Evolutionary conservation across 306 rosid genomes (phyloP).

Genomic region (Abrus pulchellus): DNA sequence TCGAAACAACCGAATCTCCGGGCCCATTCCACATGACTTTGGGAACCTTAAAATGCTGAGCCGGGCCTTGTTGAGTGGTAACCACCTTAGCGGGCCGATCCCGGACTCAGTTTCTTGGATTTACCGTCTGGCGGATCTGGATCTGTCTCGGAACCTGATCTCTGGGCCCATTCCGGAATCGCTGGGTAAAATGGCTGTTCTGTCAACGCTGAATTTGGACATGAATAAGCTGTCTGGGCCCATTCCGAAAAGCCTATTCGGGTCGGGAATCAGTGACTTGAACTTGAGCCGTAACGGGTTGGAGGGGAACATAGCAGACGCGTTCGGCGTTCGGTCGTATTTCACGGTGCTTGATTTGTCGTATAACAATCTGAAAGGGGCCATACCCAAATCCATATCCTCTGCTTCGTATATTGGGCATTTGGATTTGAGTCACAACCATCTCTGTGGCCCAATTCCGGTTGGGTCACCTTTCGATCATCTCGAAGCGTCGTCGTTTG

Average conservation of each 20-base stretch:
- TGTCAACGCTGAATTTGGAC: constrained; percentile 76
- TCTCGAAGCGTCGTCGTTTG: constrained; percentile 86
- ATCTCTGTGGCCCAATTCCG: constrained; percentile 85
- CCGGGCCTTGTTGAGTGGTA: constrained; percentile 83
- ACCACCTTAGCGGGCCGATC: constrained; percentile 67
- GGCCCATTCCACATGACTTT: constrained; percentile 61
- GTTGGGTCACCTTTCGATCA: constrained; percentile 88
- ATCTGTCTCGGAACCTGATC: constrained; percentile 73
- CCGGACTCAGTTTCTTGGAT: constrained; percentile 67
- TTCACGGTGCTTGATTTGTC: constrained; percentile 82
- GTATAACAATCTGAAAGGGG: constrained; percentile 65
- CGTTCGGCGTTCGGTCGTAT: constrained; percentile 70
- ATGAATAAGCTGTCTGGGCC: constrained; percentile 64
- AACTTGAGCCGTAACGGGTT: constrained; percentile 74
- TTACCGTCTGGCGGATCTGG: constrained; percentile 90
- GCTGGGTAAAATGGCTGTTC: constrained; percentile 84
- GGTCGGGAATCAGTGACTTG: constrained; percentile 71
- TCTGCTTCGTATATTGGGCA: constrained; percentile 81
- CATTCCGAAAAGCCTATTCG: constrained; percentile 66
- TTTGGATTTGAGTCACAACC: constrained; percentile 94
- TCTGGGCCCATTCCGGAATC: constrained; percentile 72
- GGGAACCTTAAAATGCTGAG: constrained; percentile 76
- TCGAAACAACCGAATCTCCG: constrained; percentile 78
- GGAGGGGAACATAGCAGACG: constrained; percentile 69
- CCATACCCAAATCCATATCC: constrained; percentile 69